Percentiles rank a stretch among this genome's conserved stretches.
These are phyloP conservation scores for Rehmannia glutinosa DNA, from an alignment of 257 asterid species.

Conservation along the genomic window DNA sequence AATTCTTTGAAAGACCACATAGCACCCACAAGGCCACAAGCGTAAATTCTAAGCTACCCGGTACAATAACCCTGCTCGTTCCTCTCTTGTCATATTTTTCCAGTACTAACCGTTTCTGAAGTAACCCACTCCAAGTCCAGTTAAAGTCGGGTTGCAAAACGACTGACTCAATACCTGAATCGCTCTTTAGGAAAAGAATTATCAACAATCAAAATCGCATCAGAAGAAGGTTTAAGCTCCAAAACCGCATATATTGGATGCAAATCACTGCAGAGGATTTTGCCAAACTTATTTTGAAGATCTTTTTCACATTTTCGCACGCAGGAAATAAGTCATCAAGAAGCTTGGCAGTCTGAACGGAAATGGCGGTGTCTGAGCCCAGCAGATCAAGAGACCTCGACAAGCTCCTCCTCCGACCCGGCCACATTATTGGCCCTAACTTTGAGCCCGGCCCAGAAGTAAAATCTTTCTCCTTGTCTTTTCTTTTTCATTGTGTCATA, in stretches of 20 bases:
- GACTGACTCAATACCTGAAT: not conserved
- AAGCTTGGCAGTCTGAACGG: conserved; percentile 9
- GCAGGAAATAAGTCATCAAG: not conserved
- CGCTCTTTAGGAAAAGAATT: too few relatives aligned
- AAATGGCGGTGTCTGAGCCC: conserved; percentile 63
- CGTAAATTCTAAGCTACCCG: conserved; percentile 43
- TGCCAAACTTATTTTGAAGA: conserved; percentile 23
- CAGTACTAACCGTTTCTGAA: not conserved
- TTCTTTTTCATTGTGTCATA: not conserved
- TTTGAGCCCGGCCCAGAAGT: conserved; percentile 82
- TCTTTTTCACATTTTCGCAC: conserved; percentile 2
- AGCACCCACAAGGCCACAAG: too few relatives aligned
- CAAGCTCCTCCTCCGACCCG: conserved; percentile 89
- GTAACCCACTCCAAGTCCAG: not conserved
- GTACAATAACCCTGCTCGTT: not conserved
- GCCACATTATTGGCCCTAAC: conserved; percentile 67
- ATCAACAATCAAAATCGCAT: not conserved
- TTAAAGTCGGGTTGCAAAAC: not conserved
- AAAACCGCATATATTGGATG: conserved; percentile 3
- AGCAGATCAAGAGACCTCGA: conserved; percentile 98
- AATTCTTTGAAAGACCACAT: conserved; percentile 5
- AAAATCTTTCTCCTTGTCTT: not conserved
- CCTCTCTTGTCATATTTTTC: not conserved
- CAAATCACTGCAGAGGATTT: conserved; percentile 19
- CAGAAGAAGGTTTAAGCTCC: not conserved